A percentile compares a stretch with the other conserved stretches of the same genome.
Evolutionary conservation across 176 grass and related monocot species (phyloP).

Genomic region (Avena sativa): DNA sequence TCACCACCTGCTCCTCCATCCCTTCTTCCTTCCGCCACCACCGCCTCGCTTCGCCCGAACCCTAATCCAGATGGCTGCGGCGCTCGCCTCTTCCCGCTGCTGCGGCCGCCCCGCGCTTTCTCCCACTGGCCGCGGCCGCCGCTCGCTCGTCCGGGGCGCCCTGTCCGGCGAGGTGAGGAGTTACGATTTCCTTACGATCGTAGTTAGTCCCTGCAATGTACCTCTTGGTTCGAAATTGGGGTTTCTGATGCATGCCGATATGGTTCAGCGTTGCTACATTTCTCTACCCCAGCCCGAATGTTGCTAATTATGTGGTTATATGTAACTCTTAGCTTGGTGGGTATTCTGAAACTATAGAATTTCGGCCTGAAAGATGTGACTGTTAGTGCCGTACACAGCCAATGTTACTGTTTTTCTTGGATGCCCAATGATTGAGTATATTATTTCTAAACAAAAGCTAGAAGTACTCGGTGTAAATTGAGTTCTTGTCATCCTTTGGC

Average conservation of each 20-base stretch:
- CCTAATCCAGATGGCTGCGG: slow-evolving; percentile 57
- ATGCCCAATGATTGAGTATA: background rate
- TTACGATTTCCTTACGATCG: background rate
- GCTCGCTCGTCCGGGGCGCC: slow-evolving; percentile 53
- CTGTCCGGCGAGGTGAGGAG: slow-evolving; percentile 49
- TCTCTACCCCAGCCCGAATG: background rate
- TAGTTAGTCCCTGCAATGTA: background rate
- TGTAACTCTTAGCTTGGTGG: slow-evolving; percentile 11
- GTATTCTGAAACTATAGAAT: background rate
- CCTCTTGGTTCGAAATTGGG: background rate
- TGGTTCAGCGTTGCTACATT: slow-evolving; percentile 24
- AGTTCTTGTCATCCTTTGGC: background rate
- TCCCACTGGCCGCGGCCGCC: slow-evolving; percentile 20
- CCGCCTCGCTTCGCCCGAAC: background rate
- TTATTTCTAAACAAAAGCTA: background rate
- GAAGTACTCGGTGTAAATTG: background rate
- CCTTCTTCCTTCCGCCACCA: background rate
- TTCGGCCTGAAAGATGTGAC: background rate
- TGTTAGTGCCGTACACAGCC: background rate
- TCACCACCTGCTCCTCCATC: slow-evolving; percentile 15
- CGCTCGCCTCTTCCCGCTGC: slow-evolving; percentile 69
- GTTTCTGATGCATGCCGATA: slow-evolving; percentile 23
- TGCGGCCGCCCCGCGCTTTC: slow-evolving; percentile 38
- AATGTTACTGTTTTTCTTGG: slow-evolving; percentile 16
- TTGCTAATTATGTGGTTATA: background rate